A percentile compares a stretch with the other conserved stretches of the same genome.
These are phyloP conservation scores for Boletellus sp. DNA, from an alignment of 768 basidiomycete genomes.

Conservation along the genomic window DNA sequence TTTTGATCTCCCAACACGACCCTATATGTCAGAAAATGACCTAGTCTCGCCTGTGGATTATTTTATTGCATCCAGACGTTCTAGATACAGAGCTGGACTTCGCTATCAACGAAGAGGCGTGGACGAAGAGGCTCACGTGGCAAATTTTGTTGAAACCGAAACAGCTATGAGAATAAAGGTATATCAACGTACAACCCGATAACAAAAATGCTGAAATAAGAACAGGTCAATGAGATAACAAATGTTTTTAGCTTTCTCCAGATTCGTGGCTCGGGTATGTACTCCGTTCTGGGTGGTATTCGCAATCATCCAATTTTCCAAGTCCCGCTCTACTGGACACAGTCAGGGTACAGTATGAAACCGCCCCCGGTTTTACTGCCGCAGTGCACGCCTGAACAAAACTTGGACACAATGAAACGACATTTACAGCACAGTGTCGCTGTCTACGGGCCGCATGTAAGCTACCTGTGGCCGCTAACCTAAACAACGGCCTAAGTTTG, in stretches of 20 bases:
- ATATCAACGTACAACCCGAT: slow-evolving; percentile 11
- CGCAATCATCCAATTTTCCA: slow-evolving; percentile 8
- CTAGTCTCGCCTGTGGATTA: slow-evolving; percentile 58
- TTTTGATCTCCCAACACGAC: slow-evolving; percentile 54
- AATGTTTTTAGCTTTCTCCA: slow-evolving; percentile 91
- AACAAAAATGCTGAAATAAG: not conserved
- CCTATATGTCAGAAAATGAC: slow-evolving; percentile 35
- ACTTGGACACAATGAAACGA: slow-evolving; percentile 62
- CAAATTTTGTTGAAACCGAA: slow-evolving; percentile 96
- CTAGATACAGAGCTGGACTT: slow-evolving; percentile 85
- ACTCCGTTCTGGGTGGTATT: not conserved
- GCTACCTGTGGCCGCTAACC: slow-evolving; percentile 16
- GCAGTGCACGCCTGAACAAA: slow-evolving; percentile 71
- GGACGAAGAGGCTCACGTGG: slow-evolving; percentile 89
- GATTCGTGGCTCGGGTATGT: slow-evolving; percentile 81
- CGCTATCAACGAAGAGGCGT: slow-evolving; percentile 93
- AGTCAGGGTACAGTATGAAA: slow-evolving; percentile 81
- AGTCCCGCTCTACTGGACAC: slow-evolving; percentile 95
- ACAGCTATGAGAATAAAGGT: slow-evolving; percentile 83
- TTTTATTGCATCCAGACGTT: slow-evolving; percentile 79
- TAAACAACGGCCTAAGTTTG: slow-evolving; percentile 3
- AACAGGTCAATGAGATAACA: slow-evolving; percentile 68
- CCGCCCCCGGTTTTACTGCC: slow-evolving; percentile 76
- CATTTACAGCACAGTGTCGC: slow-evolving; percentile 69
- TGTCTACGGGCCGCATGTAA: slow-evolving; percentile 76